phyloP scores from a whole-genome alignment of 164 flowering plant species.

The Kalanchoe fedtschenkoi region DNA sequence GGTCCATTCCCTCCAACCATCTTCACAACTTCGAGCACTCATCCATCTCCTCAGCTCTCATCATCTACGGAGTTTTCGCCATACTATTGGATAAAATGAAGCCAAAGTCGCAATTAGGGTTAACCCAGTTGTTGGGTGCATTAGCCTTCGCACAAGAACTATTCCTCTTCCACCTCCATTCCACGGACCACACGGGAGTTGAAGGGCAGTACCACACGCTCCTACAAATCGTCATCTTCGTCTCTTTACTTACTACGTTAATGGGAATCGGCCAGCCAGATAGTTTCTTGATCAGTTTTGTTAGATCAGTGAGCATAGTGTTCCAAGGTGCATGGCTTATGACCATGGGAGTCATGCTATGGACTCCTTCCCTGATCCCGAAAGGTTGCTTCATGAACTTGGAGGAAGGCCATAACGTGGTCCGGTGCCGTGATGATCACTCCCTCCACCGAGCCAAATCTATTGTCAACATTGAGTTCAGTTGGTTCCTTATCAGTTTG shows the following conservation, averaged over 20 bases:
- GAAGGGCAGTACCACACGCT: conserved; percentile 38
- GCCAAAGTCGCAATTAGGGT: conserved; percentile 17
- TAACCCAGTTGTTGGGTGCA: conserved; percentile 37
- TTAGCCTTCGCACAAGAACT: conserved; percentile 59
- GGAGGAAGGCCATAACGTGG: conserved; percentile 56
- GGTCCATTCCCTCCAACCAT: conserved; percentile 59
- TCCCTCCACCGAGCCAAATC: conserved; percentile 53
- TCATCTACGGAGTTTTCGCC: conserved; percentile 31
- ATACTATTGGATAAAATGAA: conserved; percentile 19
- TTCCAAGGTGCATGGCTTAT: conserved; percentile 74
- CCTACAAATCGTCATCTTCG: conserved; percentile 17
- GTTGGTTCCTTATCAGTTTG: conserved; percentile 38
- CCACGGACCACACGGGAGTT: conserved; percentile 26
- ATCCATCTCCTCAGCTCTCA: conserved; percentile 34
- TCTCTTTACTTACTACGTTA: conserved; percentile 42
- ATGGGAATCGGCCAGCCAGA: conserved; percentile 35
- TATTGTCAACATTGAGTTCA: conserved; percentile 54
- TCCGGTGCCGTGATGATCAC: conserved; percentile 34
- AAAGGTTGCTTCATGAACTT: conserved; percentile 52
- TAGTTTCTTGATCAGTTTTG: conserved; percentile 55
- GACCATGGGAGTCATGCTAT: conserved; percentile 62
- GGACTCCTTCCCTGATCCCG: conserved; percentile 51
- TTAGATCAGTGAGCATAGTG: conserved; percentile 51
- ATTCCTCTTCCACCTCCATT: conserved; percentile 50
- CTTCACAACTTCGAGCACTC: conserved; percentile 67